Evolutionary conservation across 129 eudicot species (phyloP).

Genomic region (Flaveria linearis): DNA sequence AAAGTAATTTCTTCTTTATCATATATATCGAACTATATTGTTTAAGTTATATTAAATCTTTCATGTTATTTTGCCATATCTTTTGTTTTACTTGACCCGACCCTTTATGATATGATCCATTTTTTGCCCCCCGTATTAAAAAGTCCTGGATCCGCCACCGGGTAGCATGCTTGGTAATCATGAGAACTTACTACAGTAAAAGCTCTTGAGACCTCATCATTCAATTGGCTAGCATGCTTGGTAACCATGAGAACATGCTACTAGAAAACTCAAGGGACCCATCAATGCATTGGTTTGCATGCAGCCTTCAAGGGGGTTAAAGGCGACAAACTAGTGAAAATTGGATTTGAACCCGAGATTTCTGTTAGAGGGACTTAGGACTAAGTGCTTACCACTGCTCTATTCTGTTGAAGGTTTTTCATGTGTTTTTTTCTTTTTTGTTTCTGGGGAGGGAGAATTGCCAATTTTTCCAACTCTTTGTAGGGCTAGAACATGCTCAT

Average conservation of each 20-base stretch:
- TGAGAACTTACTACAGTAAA: too few species aligned
- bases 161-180: too few species aligned
- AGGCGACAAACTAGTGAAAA: background rate
- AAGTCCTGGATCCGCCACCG: too few species aligned
- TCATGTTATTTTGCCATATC: too few species aligned
- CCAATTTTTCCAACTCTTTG: constrained; percentile 3
- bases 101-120: too few species aligned
- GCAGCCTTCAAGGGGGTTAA: background rate
- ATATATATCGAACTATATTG: too few species aligned
- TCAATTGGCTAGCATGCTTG: background rate
- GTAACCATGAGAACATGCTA: background rate
- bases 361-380: background rate
- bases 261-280: too few species aligned
- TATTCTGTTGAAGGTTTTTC: background rate
- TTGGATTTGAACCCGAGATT: background rate
- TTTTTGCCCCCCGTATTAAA: too few species aligned
- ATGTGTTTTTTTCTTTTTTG: background rate
- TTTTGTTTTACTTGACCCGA: too few species aligned
- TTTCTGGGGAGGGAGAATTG: background rate
- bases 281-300: background rate
- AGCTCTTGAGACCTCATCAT: too few species aligned
- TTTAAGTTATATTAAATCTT: too few species aligned
- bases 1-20: too few species aligned
- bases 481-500: background rate
- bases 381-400: background rate